Percentiles rank a stretch among this genome's conserved stretches.
Conservation (phyloP, 2,329 filamentous ascomycete species). For the Onygenales sp. region DNA sequence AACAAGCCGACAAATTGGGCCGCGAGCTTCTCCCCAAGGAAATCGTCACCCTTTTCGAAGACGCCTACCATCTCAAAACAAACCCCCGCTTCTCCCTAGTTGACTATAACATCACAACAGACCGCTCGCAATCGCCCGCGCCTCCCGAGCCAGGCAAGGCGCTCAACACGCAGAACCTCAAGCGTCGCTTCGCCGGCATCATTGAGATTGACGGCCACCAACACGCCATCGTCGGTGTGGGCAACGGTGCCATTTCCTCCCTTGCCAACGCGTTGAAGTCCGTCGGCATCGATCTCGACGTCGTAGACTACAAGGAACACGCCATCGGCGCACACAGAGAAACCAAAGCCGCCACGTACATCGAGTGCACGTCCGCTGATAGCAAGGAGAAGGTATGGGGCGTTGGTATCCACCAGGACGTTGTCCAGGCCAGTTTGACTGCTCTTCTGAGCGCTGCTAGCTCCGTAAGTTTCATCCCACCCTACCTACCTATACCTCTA, state of each 20-base stretch:
- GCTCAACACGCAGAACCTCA: constrained; percentile 66
- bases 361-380: constrained; percentile 67
- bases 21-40: constrained; percentile 77
- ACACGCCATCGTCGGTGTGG: constrained; percentile 66
- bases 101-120: constrained; percentile 83
- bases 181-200: constrained; percentile 75
- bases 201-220: constrained; percentile 74
- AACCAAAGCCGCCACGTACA: constrained; percentile 91
- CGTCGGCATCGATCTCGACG: constrained; percentile 78
- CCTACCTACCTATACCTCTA: neutral
- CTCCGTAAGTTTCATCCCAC: constrained; percentile 54
- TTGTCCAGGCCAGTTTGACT: constrained; percentile 79
- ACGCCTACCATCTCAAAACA: constrained; percentile 72
- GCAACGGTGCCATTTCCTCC: constrained; percentile 85
- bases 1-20: constrained; percentile 65
- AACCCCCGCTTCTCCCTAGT: constrained; percentile 80
- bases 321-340: constrained; percentile 71
- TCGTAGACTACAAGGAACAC: constrained; percentile 94
- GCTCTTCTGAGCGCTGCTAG: constrained; percentile 77
- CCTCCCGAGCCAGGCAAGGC: constrained; percentile 61
- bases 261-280: constrained; percentile 70
- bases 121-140: constrained; percentile 66
- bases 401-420: constrained; percentile 84
- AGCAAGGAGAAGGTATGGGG: constrained; percentile 73
- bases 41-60: constrained; percentile 79